Conservation (phyloP, 805 yeast genomes). For the Saccharomyces eubayanus region DNA sequence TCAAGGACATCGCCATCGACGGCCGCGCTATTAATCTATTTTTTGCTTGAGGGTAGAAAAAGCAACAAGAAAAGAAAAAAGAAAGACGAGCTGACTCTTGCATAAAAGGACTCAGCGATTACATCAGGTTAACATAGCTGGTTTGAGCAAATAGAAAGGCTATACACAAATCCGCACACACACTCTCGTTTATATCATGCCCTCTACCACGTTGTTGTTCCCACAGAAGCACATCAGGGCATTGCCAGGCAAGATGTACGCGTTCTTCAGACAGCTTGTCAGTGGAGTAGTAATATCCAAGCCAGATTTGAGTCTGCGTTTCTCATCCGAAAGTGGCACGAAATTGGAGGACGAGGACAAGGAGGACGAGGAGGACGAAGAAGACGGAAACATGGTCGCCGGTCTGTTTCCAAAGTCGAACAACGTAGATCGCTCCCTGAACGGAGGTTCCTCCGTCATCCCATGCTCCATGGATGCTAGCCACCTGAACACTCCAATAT, state of each 20-base stretch:
- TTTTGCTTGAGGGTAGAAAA: too few species aligned
- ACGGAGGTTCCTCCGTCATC: conserved; percentile 6
- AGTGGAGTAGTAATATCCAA: background rate
- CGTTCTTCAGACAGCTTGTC: background rate
- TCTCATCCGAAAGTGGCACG: background rate
- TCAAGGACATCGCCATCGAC: background rate
- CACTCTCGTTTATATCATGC: background rate
- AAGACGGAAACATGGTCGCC: background rate
- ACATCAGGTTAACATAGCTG: background rate
- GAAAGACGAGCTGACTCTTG: background rate
- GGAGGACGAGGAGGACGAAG: background rate
- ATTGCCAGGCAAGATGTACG: background rate
- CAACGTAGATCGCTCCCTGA: conserved; percentile 11
- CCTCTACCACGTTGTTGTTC: background rate
- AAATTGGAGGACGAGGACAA: background rate
- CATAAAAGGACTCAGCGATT: background rate
- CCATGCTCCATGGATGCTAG: conserved; percentile 14
- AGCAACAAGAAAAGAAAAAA: background rate
- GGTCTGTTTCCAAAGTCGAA: conserved; percentile 11
- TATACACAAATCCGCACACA: background rate
- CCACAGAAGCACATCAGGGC: background rate
- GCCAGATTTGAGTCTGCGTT: background rate
- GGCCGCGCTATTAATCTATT: background rate
- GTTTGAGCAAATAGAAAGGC: background rate
- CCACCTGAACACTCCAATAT: conserved; percentile 9